Evolutionary conservation across 2,329 filamentous ascomycete genomes (phyloP), one percentile per base, ranked within the genome.

Genomic region (Colletotrichum sp.): DNA sequence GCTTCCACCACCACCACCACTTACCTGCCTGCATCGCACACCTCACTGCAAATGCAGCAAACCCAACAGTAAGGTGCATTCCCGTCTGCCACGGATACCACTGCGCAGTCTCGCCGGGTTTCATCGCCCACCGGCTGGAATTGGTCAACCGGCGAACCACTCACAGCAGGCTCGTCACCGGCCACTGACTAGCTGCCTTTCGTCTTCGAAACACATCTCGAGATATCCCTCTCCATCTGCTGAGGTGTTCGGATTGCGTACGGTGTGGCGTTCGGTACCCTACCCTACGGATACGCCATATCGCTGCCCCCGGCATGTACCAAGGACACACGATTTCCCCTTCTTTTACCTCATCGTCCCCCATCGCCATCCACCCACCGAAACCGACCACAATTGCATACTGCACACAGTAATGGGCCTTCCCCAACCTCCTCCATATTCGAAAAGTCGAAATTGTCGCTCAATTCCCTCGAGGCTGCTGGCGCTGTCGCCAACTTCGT

Each of bases 311-410:
- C 62, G 34, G 62, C 34, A 30, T 36, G 18, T 13, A n/a, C 30
- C n/a, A 62, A 59, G 21, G 56, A 24, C 38, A 55, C 63, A 28
- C 26, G 38, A 32, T 26, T 55, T n/a, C 28, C 64, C 43, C 18
- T 56, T 30, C 65, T 66, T 62, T 61, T 69, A 69, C 65, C 65
- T 73, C 65, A 69, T 73, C 65, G 64, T 52, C 71, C 48, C 34
- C 67, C 65, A 34, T 65, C 24, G 18, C 48, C 28, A 32, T 59
- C 56, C 28, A 28, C 21, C 69, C 68, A 58, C 73, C 69, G 72
- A 26, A 74, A 71, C 52, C 72, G 55, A 72, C 62, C 69, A 68
- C 58, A 34, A 56, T 26, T 32, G 36, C 48, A 36, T 32, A 12
- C 38, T 48, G 38, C 38, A n/a, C 36, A 38, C 36, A 18, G 36